These are phyloP conservation scores for Hippophae rhamnoides DNA, from an alignment of 306 rosid genomes.

Conservation along the genomic window DNA sequence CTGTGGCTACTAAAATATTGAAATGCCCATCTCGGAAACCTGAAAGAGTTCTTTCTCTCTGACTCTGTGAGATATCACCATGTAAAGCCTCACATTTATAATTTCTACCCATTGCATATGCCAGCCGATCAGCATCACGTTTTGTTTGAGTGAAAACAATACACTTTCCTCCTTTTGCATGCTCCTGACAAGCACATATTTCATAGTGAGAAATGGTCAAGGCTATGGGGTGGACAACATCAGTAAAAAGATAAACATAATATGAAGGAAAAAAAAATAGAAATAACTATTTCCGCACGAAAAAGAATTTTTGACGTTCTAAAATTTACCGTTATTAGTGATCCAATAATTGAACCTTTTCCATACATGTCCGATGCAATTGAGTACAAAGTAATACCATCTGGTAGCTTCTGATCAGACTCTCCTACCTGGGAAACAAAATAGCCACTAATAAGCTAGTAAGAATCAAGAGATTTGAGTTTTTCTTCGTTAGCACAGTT, in stretches of 20 bases:
- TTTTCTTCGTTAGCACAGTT: neutral
- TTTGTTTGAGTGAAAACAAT: slow-evolving; percentile 98
- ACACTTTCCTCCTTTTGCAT: slow-evolving; percentile 92
- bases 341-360: slow-evolving; percentile 69
- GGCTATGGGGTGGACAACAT: neutral
- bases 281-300: neutral
- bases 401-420: slow-evolving; percentile 94
- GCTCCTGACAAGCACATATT: slow-evolving; percentile 44
- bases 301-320: neutral
- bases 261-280: neutral
- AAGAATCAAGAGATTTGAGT: neutral
- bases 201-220: slow-evolving; percentile 12
- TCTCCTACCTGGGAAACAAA: slow-evolving; percentile 77
- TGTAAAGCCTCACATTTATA: slow-evolving; percentile 82
- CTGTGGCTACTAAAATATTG: slow-evolving; percentile 88
- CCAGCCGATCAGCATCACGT: slow-evolving; percentile 91
- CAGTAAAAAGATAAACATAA: neutral
- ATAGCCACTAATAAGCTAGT: slow-evolving; percentile 18
- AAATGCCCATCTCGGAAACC: slow-evolving; percentile 76
- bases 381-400: slow-evolving; percentile 72
- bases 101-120: slow-evolving; percentile 57
- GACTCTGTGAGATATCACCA: slow-evolving; percentile 91
- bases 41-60: slow-evolving; percentile 88
- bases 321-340: slow-evolving; percentile 59
- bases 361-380: slow-evolving; percentile 47